Evolutionary conservation across 2,329 filamentous ascomycete species (phyloP).

Genomic region (Grosmannia serpens): DNA sequence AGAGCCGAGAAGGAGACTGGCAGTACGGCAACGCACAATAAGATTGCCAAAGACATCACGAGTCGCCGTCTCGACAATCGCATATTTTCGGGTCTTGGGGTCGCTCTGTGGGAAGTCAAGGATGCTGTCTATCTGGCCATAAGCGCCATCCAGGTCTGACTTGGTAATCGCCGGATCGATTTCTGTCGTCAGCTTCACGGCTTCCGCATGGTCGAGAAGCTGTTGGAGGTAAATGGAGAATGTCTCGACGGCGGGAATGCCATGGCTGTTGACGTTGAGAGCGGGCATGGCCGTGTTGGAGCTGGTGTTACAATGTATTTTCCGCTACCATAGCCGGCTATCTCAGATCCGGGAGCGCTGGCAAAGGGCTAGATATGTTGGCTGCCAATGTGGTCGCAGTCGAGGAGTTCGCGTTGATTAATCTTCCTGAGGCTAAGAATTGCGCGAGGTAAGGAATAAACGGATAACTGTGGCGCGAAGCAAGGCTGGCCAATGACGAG

Average conservation of each 20-base stretch:
- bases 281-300: conserved; percentile 35
- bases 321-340: not conserved
- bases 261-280: conserved; percentile 30
- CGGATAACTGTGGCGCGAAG: not conserved
- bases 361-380: too few relatives aligned
- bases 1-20: not conserved
- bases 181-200: conserved; percentile 43
- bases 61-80: conserved; percentile 72
- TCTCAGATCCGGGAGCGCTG: not conserved
- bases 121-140: conserved; percentile 29
- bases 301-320: not conserved
- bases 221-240: conserved; percentile 43
- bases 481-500: conserved; percentile 11
- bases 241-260: conserved; percentile 39
- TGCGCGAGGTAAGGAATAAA: not conserved
- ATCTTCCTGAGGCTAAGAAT: not conserved
- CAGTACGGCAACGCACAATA: conserved; percentile 45
- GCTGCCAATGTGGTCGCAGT: not conserved
- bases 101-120: conserved; percentile 22
- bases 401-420: not conserved
- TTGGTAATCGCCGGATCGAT: conserved; percentile 69
- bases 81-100: conserved; percentile 45
- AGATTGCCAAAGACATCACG: conserved; percentile 69
- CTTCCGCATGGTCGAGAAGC: conserved; percentile 47
- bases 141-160: conserved; percentile 45